A percentile compares a stretch with the other conserved stretches of the same genome.
phyloP scores from a whole-genome alignment of 1,284 basidiomycete species.

The Pseudozyma tsukubaensis region DNA sequence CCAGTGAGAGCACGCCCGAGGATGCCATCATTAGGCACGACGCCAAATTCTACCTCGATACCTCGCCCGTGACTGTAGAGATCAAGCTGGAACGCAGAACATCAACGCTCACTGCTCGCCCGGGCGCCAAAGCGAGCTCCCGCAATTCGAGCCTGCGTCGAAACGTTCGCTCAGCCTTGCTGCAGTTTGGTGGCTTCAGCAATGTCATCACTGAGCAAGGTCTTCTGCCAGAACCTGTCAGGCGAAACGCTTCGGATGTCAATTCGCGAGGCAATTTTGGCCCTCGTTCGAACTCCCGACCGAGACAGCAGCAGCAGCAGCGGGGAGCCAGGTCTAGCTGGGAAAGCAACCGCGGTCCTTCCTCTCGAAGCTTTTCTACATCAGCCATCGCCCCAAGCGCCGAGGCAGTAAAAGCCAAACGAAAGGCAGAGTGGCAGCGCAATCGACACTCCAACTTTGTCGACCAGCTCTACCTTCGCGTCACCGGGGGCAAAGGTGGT shows the following conservation, averaged over 20 bases:
- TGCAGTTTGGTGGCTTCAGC: constrained; percentile 39
- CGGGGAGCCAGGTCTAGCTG: background rate
- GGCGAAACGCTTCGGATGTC: background rate
- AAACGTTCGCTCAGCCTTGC: constrained; percentile 21
- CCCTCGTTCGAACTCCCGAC: background rate
- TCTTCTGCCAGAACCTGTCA: background rate
- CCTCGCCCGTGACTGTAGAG: constrained; percentile 14
- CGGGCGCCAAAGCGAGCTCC: constrained; percentile 2
- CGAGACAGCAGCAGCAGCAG: background rate
- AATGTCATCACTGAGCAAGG: constrained; percentile 10
- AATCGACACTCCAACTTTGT: constrained; percentile 60
- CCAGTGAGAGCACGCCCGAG: constrained; percentile 18
- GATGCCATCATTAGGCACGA: constrained; percentile 37
- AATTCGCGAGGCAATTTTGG: no score
- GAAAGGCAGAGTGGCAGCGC: constrained; percentile 59
- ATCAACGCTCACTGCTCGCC: constrained; percentile 8
- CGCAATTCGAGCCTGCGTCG: background rate
- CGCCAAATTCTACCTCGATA: constrained; percentile 33
- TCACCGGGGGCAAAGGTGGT: constrained; percentile 63
- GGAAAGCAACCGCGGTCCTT: constrained; percentile 6
- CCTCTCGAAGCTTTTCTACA: constrained; percentile 14
- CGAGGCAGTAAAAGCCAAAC: constrained; percentile 38
- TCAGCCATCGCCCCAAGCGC: constrained; percentile 5
- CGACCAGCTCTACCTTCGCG: constrained; percentile 55
- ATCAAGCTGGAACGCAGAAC: constrained; percentile 43